Evolutionary conservation across 495 filamentous ascomycete species (phyloP).

Genomic region (Penicillium waksmanii): DNA sequence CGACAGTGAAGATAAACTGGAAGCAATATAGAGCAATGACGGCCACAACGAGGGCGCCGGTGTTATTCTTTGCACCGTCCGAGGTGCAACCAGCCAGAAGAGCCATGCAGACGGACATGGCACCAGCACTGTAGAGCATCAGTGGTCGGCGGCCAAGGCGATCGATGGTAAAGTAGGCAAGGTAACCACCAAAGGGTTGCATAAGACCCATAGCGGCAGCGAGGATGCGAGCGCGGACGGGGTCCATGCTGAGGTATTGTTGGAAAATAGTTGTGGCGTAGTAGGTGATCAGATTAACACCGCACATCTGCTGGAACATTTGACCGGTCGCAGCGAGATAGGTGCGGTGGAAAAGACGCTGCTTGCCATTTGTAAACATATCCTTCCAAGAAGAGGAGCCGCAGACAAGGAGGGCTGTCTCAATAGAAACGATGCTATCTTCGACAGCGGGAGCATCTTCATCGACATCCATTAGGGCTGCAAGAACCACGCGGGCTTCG

Average conservation of each 20-base stretch:
- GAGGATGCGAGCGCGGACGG: constrained; percentile 81
- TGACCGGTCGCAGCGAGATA: constrained; percentile 36
- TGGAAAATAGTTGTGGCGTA: constrained; percentile 35
- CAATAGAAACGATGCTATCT: constrained; percentile 40
- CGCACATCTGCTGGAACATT: constrained; percentile 36
- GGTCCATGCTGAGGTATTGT: constrained; percentile 59
- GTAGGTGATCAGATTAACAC: constrained; percentile 30
- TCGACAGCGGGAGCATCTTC: constrained; percentile 31
- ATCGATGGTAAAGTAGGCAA: constrained; percentile 80
- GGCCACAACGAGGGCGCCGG: constrained; percentile 43
- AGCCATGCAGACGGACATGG: constrained; percentile 67
- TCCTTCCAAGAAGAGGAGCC: constrained; percentile 33
- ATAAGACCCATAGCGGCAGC: constrained; percentile 77
- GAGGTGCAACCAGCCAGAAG: constrained; percentile 53
- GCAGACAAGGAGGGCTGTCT: constrained; percentile 42
- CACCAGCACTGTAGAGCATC: constrained; percentile 57
- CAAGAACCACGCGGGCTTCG: constrained; percentile 58
- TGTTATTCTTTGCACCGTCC: constrained; percentile 28
- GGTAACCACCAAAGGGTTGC: constrained; percentile 72
- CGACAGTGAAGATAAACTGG: constrained; percentile 49
- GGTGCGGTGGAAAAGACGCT: constrained; percentile 38
- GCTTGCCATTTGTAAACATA: constrained; percentile 38
- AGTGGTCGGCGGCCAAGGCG: constrained; percentile 70
- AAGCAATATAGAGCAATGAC: constrained; percentile 47
- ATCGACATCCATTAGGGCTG: constrained; percentile 34